Conservation (phyloP, 257 asterid species). For the Eustoma russellianum region DNA sequence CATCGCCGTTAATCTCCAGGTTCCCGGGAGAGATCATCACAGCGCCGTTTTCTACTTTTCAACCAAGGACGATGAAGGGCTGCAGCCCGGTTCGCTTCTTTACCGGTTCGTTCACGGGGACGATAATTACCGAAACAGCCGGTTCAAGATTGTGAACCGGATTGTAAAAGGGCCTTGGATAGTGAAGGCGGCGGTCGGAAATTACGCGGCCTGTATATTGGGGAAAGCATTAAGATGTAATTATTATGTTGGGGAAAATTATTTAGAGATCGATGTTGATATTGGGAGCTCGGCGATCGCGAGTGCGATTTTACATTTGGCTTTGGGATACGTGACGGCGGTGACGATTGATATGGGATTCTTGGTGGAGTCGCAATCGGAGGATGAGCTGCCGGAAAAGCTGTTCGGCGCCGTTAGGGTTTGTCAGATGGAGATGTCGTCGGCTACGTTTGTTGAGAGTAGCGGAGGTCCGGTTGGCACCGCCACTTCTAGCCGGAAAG, state of each 20-base stretch:
- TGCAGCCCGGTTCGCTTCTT: no score
- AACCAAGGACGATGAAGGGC: no score
- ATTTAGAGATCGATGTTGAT: conserved; percentile 83
- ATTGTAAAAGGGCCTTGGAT: conserved; percentile 94
- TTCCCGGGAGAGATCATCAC: no score
- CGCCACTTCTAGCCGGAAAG: conserved; percentile 26
- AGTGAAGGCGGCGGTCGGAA: conserved; percentile 80
- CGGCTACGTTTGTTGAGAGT: conserved; percentile 51
- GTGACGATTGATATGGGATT: conserved; percentile 94
- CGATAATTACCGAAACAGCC: conserved; percentile 55
- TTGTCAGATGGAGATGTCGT: conserved; percentile 85
- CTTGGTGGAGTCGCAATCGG: conserved; percentile 59
- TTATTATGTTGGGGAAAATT: conserved; percentile 58
- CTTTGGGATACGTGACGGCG: conserved; percentile 75
- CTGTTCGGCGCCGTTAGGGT: conserved; percentile 79
- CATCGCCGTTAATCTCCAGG: no score
- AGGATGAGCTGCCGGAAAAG: conserved; percentile 82
- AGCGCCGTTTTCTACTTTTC: no score
- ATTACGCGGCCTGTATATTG: conserved; percentile 73
- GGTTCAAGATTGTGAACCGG: conserved; percentile 81
- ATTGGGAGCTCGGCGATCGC: conserved; percentile 88
- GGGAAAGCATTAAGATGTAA: conserved; percentile 76
- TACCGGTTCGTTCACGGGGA: conserved; percentile 61
- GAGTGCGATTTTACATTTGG: conserved; percentile 67
- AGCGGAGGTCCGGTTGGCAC: neutral